Conservation (phyloP, 1,284 basidiomycete species). For the Malassezia furfur region DNA sequence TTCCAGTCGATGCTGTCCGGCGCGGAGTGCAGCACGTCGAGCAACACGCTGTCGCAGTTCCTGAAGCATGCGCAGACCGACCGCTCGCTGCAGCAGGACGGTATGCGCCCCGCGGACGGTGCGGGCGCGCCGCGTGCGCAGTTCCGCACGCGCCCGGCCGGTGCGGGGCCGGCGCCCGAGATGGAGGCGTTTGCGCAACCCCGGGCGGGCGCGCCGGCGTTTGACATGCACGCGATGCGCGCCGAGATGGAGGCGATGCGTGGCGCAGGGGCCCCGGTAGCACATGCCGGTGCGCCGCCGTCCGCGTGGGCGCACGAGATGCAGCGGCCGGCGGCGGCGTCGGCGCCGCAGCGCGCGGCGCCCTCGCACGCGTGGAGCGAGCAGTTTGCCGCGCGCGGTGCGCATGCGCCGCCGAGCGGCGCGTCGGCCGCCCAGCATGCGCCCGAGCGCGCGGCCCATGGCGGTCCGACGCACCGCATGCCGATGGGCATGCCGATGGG, state of each 20-base stretch:
- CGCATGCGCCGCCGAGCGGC: neutral
- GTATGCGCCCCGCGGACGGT: neutral
- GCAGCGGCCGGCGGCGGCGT: conserved; percentile 9
- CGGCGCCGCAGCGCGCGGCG: neutral
- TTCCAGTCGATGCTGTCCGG: conserved; percentile 66
- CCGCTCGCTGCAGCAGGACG: conserved; percentile 62
- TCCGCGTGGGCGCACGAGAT: conserved; percentile 37
- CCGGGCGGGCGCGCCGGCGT: conserved; percentile 22
- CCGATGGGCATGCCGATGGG: neutral
- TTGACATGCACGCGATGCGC: conserved; percentile 30
- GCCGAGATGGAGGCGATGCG: conserved; percentile 31
- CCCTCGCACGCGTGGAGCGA: conserved; percentile 7
- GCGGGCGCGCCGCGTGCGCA: neutral
- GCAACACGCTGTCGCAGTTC: conserved; percentile 80
- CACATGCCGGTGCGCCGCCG: neutral
- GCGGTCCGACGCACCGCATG: neutral
- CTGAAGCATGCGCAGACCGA: conserved; percentile 85
- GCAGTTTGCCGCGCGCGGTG: conserved; percentile 5
- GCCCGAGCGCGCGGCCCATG: neutral
- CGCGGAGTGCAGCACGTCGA: conserved; percentile 73
- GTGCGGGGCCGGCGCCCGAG: conserved; percentile 15
- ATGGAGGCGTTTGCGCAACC: conserved; percentile 37
- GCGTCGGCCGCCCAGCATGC: neutral
- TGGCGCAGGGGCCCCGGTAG: neutral
- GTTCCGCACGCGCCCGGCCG: conserved; percentile 20